Base-by-base conservation (phyloP, 176 grass and related monocot species). In the Raddia guianensis region DNA sequence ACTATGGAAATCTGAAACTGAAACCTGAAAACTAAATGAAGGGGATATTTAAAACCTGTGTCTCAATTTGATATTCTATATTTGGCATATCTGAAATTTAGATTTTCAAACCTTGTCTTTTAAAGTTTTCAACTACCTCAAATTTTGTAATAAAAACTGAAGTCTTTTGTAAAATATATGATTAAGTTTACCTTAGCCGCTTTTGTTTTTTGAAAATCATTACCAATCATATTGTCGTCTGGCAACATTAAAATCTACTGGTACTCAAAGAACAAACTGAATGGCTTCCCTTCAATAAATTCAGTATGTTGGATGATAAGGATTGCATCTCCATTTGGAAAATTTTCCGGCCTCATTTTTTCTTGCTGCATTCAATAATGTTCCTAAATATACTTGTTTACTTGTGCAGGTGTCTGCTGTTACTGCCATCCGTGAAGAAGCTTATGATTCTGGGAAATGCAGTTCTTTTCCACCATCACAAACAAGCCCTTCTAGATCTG, bases 331-430 rank as follows among this genome's bases (percentile, higher is more conserved):
- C 42, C 13, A 57, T 49, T 79, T 83, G 59, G 53, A 3, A 33
- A 73, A 82, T 57, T 56, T 68, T 8, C 70, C 69, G 43, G 64
- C 49, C 74, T 62, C 63, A 57, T 68, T 37, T 78, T 10, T 73
- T 65, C 55, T 64, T 83, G 18, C 44, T 78, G 51, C 59, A 47
- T 20, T 2, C 63, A n/a, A 57, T 9, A 48, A 42, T 61, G 1
- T 69, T 49, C 42, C 16, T 61, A 50, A 59, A 75, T 61, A 55
- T 19, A 12, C 12, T 70, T 12, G 4, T 84, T 86, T 77, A 49
- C n/a, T 73, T 82, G 61, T 88, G 43, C 60, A 91, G 90, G 77
- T 66, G 43, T 66, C 89, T 49, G 32, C 55, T 67, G 55, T 85
- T 72, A 74, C 51, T 57, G n/a, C 69, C 6, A 58, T 80, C 61